Percentiles rank a stretch among this genome's conserved stretches.
Conservation (phyloP, 2,329 filamentous ascomycete genomes). For the Penicillium sp. region DNA sequence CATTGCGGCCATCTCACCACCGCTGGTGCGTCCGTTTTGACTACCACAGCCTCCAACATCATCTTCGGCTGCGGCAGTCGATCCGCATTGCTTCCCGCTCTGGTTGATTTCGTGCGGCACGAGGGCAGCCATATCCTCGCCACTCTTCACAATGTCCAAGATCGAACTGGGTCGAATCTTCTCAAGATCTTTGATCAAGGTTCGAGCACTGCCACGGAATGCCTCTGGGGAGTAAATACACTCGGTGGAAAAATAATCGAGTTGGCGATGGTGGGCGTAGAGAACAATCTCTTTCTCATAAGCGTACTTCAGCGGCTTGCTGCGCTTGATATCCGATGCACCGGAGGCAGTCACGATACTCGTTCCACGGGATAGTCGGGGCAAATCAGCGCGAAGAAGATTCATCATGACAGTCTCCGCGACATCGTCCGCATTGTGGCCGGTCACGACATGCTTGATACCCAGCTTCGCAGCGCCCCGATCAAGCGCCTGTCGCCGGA, state of each 20-base stretch:
- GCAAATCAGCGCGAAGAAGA: constrained; percentile 83
- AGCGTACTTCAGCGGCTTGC: constrained; percentile 95
- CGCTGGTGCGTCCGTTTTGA: constrained; percentile 64
- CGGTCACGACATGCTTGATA: constrained; percentile 92
- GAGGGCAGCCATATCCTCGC: constrained; percentile 93
- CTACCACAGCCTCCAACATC: constrained; percentile 73
- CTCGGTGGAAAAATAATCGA: constrained; percentile 98
- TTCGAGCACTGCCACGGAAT: constrained; percentile 87
- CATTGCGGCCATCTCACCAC: constrained; percentile 79
- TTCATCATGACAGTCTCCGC: constrained; percentile 99
- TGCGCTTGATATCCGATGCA: constrained; percentile 86
- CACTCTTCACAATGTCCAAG: constrained; percentile 88
- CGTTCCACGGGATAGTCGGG: constrained; percentile 82
- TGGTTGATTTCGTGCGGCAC: constrained; percentile 63
- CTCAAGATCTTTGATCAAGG: constrained; percentile 92
- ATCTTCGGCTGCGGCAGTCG: constrained; percentile 47
- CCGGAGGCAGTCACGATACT: constrained; percentile 80
- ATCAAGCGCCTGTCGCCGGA: constrained; percentile 89
- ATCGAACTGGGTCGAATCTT: constrained; percentile 92
- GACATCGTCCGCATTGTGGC: constrained; percentile 96
- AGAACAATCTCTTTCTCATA: constrained; percentile 99
- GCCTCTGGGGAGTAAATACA: constrained; percentile 98
- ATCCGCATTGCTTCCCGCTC: constrained; percentile 19
- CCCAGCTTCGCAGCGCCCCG: constrained; percentile 83
- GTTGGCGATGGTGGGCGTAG: constrained; percentile 93